Percentiles rank a stretch among this genome's conserved stretches.
These are phyloP conservation scores for Linum usitatissimum DNA, from an alignment of 345 rosid species.

Conservation along the genomic window DNA sequence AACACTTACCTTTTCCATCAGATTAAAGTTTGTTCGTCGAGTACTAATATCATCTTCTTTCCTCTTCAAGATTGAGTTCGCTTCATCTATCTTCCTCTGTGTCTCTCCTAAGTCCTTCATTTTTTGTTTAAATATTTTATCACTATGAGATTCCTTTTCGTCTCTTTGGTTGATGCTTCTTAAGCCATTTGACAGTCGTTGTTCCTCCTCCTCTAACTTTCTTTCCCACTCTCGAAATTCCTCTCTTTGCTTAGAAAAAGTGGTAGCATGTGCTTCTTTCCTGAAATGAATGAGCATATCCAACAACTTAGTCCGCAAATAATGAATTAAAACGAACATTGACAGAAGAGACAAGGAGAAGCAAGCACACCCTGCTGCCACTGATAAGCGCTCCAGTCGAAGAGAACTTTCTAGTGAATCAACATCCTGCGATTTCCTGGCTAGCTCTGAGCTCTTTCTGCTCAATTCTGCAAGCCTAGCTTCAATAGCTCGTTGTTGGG, in stretches of 20 bases:
- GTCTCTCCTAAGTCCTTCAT: constrained; percentile 67
- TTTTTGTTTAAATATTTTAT: constrained; percentile 58
- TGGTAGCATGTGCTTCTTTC: constrained; percentile 56
- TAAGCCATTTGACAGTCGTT: constrained; percentile 50
- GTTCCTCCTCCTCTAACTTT: constrained; percentile 80
- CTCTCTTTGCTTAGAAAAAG: constrained; percentile 78
- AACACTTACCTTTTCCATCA: constrained; percentile 62
- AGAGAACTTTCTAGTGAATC: constrained; percentile 57
- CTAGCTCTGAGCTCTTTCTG: constrained; percentile 72
- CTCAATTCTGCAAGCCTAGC: constrained; percentile 92
- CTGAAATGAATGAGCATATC: constrained; percentile 25
- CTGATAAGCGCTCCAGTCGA: constrained; percentile 65
- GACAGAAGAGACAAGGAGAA: constrained; percentile 3
- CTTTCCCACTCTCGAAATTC: constrained; percentile 89
- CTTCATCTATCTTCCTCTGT: constrained; percentile 62
- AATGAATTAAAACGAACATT: neutral
- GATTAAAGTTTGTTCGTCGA: constrained; percentile 44
- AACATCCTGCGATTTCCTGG: constrained; percentile 62
- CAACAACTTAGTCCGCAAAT: neutral
- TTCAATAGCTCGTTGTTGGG: constrained; percentile 66
- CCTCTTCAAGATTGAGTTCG: constrained; percentile 39
- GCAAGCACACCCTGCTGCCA: constrained; percentile 57
- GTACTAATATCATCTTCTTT: constrained; percentile 60
- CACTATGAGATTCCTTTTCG: constrained; percentile 71
- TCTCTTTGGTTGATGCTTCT: constrained; percentile 77